These are phyloP conservation scores for Amylostereum areolatum DNA, from an alignment of 1,284 basidiomycete genomes.

Conservation along the genomic window DNA sequence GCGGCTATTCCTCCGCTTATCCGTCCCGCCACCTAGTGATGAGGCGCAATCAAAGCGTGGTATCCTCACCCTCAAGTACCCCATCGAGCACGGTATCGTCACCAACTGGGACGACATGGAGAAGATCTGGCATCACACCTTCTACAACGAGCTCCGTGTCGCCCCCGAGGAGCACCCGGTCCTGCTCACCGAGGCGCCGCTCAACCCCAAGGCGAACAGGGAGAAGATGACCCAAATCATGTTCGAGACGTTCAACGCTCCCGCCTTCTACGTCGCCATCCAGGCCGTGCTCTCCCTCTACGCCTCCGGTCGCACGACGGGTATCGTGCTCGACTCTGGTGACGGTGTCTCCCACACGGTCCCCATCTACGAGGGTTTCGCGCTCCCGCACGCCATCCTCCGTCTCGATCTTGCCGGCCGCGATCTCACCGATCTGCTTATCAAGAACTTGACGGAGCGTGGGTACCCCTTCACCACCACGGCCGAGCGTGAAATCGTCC, in stretches of 20 bases:
- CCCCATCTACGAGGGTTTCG: conserved; percentile 90
- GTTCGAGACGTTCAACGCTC: conserved; percentile 91
- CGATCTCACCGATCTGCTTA: conserved; percentile 84
- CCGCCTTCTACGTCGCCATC: conserved; percentile 86
- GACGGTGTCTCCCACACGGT: conserved; percentile 89
- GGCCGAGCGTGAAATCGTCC: conserved; percentile 88
- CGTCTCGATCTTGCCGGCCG: conserved; percentile 91
- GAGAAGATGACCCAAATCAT: conserved; percentile 95
- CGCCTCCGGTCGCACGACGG: conserved; percentile 83
- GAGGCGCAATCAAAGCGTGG: conserved; percentile 92
- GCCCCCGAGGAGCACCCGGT: conserved; percentile 84
- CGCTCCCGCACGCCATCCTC: conserved; percentile 87
- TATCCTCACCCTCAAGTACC: conserved; percentile 83
- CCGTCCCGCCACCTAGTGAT: conserved; percentile 40
- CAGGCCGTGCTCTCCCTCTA: conserved; percentile 87
- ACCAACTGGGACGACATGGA: conserved; percentile 95
- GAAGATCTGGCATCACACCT: conserved; percentile 87
- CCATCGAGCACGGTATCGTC: conserved; percentile 74
- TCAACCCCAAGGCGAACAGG: conserved; percentile 87
- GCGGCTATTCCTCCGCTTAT: background rate
- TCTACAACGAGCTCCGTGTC: conserved; percentile 77
- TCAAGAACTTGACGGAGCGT: conserved; percentile 87
- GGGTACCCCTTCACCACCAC: conserved; percentile 90
- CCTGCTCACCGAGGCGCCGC: conserved; percentile 79
- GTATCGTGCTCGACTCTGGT: conserved; percentile 88